Evolutionary conservation across 2,329 filamentous ascomycete genomes (phyloP).

Genomic region (Pseudocercospora pini-densiflorae): DNA sequence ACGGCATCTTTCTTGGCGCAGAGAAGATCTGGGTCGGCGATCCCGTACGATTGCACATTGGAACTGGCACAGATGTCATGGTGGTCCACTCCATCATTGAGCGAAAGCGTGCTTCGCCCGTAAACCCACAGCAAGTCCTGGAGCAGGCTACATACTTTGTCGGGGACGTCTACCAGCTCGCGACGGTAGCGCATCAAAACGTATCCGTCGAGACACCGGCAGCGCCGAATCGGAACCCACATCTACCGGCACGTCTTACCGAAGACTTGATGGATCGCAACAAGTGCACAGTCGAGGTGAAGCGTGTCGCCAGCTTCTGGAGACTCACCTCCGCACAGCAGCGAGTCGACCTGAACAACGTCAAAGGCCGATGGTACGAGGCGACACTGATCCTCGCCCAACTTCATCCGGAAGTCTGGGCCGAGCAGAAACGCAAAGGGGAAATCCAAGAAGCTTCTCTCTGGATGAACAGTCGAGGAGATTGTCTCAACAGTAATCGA

Average conservation of each 20-base stretch:
- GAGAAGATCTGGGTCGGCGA: constrained; percentile 67
- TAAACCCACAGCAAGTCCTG: constrained; percentile 30
- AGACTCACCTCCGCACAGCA: constrained; percentile 43
- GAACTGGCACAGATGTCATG: constrained; percentile 54
- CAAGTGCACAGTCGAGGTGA: constrained; percentile 44
- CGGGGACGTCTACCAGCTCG: constrained; percentile 59
- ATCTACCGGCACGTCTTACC: constrained; percentile 56
- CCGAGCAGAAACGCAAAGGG: constrained; percentile 34
- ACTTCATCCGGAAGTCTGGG: constrained; percentile 37
- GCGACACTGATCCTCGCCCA: constrained; percentile 55
- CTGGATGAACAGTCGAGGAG: constrained; percentile 43
- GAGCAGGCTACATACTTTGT: constrained; percentile 44
- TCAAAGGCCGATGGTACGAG: constrained; percentile 67
- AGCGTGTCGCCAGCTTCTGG: constrained; percentile 47
- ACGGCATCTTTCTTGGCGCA: constrained; percentile 60
- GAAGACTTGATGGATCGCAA: constrained; percentile 58
- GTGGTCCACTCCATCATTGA: constrained; percentile 52
- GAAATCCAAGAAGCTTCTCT: constrained; percentile 41
- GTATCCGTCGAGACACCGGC: constrained; percentile 42
- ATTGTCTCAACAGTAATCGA: constrained; percentile 40
- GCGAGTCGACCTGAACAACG: constrained; percentile 50
- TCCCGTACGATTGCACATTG: constrained; percentile 56
- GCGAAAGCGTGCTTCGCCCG: constrained; percentile 35
- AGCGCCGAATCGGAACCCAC: constrained; percentile 39
- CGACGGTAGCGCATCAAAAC: constrained; percentile 45